phyloP scores from a whole-genome alignment of 1,139 yeast species.

The Suhomyces coccinellae region DNA sequence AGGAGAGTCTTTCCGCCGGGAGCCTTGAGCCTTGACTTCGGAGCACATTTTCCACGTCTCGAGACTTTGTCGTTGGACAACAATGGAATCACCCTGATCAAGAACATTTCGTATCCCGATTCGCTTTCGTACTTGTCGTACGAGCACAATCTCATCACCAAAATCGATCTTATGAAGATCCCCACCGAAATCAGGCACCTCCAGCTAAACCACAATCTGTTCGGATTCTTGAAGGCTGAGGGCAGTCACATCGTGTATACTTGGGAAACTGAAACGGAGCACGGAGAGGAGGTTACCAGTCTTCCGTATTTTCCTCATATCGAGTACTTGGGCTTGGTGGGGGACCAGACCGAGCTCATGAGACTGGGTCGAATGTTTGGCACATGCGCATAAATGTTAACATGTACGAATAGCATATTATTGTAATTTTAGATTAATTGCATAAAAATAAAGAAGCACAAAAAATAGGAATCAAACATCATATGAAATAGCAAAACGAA shows the following conservation, averaged over 20 bases:
- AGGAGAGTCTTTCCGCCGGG: neutral
- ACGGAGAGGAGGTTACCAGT: slow-evolving; percentile 2
- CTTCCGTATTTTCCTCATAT: slow-evolving; percentile 16
- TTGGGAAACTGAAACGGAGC: slow-evolving; percentile 1
- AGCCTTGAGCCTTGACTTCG: slow-evolving; percentile 5
- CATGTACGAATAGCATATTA: too few relatives aligned
- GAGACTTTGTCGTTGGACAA: slow-evolving; percentile 7
- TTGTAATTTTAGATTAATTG: too few relatives aligned
- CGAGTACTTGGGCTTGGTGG: slow-evolving; percentile 14
- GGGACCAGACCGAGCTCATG: slow-evolving; percentile 16
- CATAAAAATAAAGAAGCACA: too few relatives aligned
- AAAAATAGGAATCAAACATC: too few relatives aligned
- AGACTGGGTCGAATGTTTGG: slow-evolving; percentile 12
- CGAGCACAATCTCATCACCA: slow-evolving; percentile 10
- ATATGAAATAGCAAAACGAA: too few relatives aligned
- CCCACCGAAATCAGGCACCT: slow-evolving; percentile 13
- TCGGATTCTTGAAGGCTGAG: slow-evolving; percentile 5
- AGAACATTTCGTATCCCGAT: slow-evolving; percentile 9
- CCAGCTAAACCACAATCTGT: slow-evolving; percentile 11
- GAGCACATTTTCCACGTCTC: slow-evolving; percentile 2
- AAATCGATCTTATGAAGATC: slow-evolving; percentile 10
- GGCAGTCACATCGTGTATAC: slow-evolving; percentile 6
- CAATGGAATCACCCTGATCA: slow-evolving; percentile 10
- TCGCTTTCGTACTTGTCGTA: slow-evolving; percentile 7
- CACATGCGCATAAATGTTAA: too few relatives aligned